Base-by-base conservation (phyloP, 495 filamentous ascomycete genomes). In the Chaetomium tenue region DNA sequence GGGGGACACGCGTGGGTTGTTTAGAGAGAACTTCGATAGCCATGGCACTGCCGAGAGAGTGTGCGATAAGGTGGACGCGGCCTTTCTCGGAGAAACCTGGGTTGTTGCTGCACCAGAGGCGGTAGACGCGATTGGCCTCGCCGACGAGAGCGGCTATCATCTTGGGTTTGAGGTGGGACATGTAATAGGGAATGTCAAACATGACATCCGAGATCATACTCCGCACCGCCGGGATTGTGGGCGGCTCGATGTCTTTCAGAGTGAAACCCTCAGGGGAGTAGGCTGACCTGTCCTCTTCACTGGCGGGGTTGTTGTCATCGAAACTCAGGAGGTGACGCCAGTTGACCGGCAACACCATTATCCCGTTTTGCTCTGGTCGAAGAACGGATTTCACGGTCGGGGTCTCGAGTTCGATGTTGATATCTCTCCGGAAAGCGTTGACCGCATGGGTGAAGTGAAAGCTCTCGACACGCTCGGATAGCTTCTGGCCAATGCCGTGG, bases 391-490 rank as follows among this genome's bases (percentile, higher is more conserved):
- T 89, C n/a, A 96, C 88, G 8, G 79, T 80, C 11, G 88, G 84
- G 60, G 81, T 90, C 44, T 85, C 85, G 28, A 96, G 82, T 71
- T 98, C 93, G 55, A 93, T 80, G 66, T 97, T 96, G 54, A 98
- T 80, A 15, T 87, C 83, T 60, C 93, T 85, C n/a, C 94, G 86
- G 63, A 98, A 92, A 0, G 87, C 82, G 69, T 97, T 97, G 70
- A 97, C 93, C 4, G 91, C 89, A 72, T 97, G 92, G 0, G 94
- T 98, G 71, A 98, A 98, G 70, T 97, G 90, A 68, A 91, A 98
- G 72, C 91, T 97, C 72, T 98, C 94, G 55, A 98, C 89, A 18
- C 93, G 83, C 68, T 98, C 92, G 0, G 92, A 94, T n/a, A 98
- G 79, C 71, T 98, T 97, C 73, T 98, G 94, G 0, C 94, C 94